Evolutionary conservation across 23 red algal species (phyloP).

Genomic region (Chondrus crispus): DNA sequence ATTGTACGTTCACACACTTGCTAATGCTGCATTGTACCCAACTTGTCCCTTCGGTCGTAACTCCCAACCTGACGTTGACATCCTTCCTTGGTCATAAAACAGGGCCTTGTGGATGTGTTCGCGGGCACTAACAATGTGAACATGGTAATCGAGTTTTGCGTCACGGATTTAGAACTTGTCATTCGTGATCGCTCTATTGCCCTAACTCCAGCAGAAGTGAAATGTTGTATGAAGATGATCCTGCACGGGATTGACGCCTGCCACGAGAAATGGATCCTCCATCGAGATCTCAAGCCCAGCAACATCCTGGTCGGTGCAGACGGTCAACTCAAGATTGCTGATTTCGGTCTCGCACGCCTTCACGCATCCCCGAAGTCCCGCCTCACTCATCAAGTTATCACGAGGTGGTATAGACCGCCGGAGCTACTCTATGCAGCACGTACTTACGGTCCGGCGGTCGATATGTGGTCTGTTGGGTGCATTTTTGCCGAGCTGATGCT

Average conservation of each 20-base stretch:
- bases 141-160: slow-evolving; percentile 95
- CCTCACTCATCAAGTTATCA: slow-evolving; percentile 92
- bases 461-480: slow-evolving; percentile 98
- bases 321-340: slow-evolving; percentile 90
- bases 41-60: too few relatives aligned
- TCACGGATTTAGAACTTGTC: slow-evolving; percentile 89
- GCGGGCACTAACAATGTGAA: slow-evolving; percentile 80
- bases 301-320: slow-evolving; percentile 90
- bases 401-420: slow-evolving; percentile 96
- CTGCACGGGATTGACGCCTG: slow-evolving; percentile 69
- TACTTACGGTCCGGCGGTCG: slow-evolving; percentile 80
- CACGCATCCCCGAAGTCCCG: slow-evolving; percentile 78
- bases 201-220: slow-evolving; percentile 77
- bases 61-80: too few relatives aligned
- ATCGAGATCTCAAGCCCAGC: slow-evolving; percentile 96
- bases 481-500: slow-evolving; percentile 98
- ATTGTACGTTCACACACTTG: slow-evolving; percentile 66
- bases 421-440: slow-evolving; percentile 90
- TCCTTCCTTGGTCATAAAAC: too few relatives aligned
- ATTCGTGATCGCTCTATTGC: slow-evolving; percentile 82
- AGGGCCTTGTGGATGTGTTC: slow-evolving; percentile 81
- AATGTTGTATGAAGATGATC: slow-evolving; percentile 80
- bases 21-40: too few relatives aligned
- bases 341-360: slow-evolving; percentile 88
- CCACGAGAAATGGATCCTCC: slow-evolving; percentile 85